phyloP scores from a whole-genome alignment of 768 basidiomycete species.

The Boletus eberwhitei region DNA sequence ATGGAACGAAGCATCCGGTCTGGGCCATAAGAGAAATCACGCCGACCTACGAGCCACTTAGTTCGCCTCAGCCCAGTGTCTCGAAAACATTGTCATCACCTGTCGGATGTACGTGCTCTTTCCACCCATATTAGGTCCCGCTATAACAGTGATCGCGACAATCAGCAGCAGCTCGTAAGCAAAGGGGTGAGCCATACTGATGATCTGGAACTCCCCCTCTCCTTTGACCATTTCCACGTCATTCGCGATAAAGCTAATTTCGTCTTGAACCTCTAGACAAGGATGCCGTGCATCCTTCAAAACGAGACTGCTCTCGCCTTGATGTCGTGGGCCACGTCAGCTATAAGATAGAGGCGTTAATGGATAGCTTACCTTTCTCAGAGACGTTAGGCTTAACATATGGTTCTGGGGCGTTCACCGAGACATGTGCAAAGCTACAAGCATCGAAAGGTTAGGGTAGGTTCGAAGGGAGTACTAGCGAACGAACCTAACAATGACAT shows the following conservation, averaged over 20 bases:
- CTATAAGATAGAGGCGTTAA: background rate
- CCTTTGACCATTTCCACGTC: conserved; percentile 94
- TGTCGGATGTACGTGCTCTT: conserved; percentile 97
- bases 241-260: conserved; percentile 92
- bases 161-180: background rate
- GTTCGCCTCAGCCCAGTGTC: background rate
- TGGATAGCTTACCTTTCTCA: conserved; percentile 58
- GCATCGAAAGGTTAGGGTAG: background rate
- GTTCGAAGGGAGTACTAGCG: background rate
- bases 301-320: conserved; percentile 77
- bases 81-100: conserved; percentile 34
- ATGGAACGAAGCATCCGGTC: conserved; percentile 93
- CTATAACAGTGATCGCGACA: conserved; percentile 33
- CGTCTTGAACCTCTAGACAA: conserved; percentile 95
- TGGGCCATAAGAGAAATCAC: conserved; percentile 98
- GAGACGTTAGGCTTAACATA: conserved; percentile 84
- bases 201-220: conserved; percentile 93
- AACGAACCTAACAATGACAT: conserved; percentile 81
- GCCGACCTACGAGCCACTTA: conserved; percentile 56
- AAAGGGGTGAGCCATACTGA: conserved; percentile 52
- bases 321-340: background rate
- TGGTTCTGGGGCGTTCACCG: conserved; percentile 78
- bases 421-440: conserved; percentile 85
- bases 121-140: conserved; percentile 99
- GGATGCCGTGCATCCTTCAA: conserved; percentile 91